Conservation (phyloP, 2,329 filamentous ascomycete genomes). For the Microdochium bolleyi region DNA sequence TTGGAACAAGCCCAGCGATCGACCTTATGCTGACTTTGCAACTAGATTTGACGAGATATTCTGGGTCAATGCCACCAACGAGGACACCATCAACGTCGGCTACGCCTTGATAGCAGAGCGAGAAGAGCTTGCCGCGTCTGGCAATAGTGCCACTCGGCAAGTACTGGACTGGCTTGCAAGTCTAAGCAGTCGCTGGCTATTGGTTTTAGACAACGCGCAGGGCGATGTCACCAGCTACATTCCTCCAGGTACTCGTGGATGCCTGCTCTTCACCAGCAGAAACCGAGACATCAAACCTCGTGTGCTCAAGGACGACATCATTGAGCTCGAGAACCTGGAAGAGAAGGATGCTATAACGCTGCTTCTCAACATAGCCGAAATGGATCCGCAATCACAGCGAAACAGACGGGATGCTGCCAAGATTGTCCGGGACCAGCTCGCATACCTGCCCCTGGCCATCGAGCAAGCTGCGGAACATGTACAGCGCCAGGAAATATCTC, state of each 20-base stretch:
- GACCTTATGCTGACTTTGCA: neutral
- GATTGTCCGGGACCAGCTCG: constrained; percentile 11
- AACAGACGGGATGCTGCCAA: constrained; percentile 2
- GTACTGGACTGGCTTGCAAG: constrained; percentile 10
- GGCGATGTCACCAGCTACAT: constrained; percentile 7
- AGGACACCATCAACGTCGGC: constrained; percentile 11
- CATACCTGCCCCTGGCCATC: constrained; percentile 17
- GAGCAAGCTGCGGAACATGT: constrained; percentile 15
- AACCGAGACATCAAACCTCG: constrained; percentile 1
- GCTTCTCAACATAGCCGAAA: constrained; percentile 7
- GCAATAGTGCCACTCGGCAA: neutral
- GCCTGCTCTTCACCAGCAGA: constrained; percentile 19
- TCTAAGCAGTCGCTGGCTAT: constrained; percentile 15
- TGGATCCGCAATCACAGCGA: neutral
- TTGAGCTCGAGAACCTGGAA: constrained; percentile 6
- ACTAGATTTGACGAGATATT: constrained; percentile 17
- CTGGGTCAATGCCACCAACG: constrained; percentile 18
- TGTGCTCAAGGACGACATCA: constrained; percentile 2
- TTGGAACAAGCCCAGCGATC: neutral
- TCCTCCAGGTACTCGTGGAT: constrained; percentile 11
- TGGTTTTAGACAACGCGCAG: constrained; percentile 19
- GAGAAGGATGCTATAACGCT: constrained; percentile 8
- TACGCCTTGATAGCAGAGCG: constrained; percentile 5
- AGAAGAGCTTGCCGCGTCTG: constrained; percentile 5
- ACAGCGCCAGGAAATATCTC: neutral